Evolutionary conservation across 2,329 filamentous ascomycete genomes (phyloP).

Genomic region (Penicillium concentricum): DNA sequence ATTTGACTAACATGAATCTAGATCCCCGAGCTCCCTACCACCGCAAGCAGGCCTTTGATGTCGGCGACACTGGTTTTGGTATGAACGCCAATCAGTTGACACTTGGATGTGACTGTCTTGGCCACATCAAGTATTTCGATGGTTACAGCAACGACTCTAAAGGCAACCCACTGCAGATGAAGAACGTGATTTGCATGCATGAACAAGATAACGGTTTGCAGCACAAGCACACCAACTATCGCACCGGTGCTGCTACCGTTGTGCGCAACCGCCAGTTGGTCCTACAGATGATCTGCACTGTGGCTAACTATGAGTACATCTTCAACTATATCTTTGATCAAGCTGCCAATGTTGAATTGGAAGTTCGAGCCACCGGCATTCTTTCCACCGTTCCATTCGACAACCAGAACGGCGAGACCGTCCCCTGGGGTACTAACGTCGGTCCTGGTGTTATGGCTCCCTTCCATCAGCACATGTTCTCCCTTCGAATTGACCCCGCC

Average conservation of each 20-base stretch:
- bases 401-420: slow-evolving; percentile 56
- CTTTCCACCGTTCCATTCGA: slow-evolving; percentile 67
- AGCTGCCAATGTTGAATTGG: slow-evolving; percentile 65
- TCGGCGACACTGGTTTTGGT: slow-evolving; percentile 66
- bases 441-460: slow-evolving; percentile 67
- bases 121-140: slow-evolving; percentile 67
- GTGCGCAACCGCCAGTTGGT: slow-evolving; percentile 65
- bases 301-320: slow-evolving; percentile 73
- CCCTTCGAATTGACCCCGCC: slow-evolving; percentile 62
- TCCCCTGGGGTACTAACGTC: slow-evolving; percentile 67
- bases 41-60: slow-evolving; percentile 69
- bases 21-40: slow-evolving; percentile 68
- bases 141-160: slow-evolving; percentile 59
- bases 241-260: slow-evolving; percentile 63
- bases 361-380: slow-evolving; percentile 68
- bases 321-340: slow-evolving; percentile 71
- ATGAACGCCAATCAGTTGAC: slow-evolving; percentile 68
- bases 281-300: slow-evolving; percentile 68
- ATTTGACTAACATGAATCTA: slow-evolving; percentile 46
- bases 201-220: slow-evolving; percentile 69
- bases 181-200: slow-evolving; percentile 69
- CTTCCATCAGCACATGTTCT: slow-evolving; percentile 78
- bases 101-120: slow-evolving; percentile 69
- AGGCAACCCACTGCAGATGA: slow-evolving; percentile 58
- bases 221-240: slow-evolving; percentile 72